These are phyloP conservation scores for Byssoonygena ceratinophila DNA, from an alignment of 2,329 filamentous ascomycete species.

Conservation along the genomic window DNA sequence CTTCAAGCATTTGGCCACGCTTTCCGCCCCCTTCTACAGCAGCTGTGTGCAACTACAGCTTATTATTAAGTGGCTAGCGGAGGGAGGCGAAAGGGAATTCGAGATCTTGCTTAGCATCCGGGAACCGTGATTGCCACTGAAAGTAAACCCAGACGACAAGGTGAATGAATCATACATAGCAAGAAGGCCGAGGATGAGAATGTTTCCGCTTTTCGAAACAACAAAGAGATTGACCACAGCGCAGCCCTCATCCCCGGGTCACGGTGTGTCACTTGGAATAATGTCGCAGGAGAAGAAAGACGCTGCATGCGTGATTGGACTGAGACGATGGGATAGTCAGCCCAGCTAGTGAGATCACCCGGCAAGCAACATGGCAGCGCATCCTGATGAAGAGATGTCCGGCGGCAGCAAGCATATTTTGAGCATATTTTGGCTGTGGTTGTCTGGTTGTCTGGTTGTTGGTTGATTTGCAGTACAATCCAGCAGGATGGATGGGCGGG, in stretches of 20 bases:
- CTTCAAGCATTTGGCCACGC: neutral
- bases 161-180: neutral
- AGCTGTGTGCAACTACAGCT: too few species aligned
- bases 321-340: neutral
- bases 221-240: neutral
- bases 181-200: neutral
- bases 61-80: too few species aligned
- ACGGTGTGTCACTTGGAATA: too few species aligned
- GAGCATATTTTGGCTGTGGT: too few species aligned
- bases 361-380: slow-evolving; percentile 6
- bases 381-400: neutral
- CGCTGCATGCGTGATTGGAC: neutral
- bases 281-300: slow-evolving; percentile 6
- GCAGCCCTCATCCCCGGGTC: neutral
- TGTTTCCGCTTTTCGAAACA: neutral
- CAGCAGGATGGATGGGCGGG: too few species aligned
- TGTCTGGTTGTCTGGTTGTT: too few species aligned
- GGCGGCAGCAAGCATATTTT: neutral
- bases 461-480: too few species aligned
- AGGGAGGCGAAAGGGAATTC: neutral
- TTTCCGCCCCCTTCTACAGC: too few species aligned
- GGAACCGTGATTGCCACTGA: neutral
- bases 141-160: neutral
- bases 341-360: slow-evolving; percentile 2
- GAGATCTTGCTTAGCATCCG: neutral